A percentile compares a stretch with the other conserved stretches of the same genome.
Evolutionary conservation across 331 rosid species (phyloP).

Genomic region (Quercus phellos): DNA sequence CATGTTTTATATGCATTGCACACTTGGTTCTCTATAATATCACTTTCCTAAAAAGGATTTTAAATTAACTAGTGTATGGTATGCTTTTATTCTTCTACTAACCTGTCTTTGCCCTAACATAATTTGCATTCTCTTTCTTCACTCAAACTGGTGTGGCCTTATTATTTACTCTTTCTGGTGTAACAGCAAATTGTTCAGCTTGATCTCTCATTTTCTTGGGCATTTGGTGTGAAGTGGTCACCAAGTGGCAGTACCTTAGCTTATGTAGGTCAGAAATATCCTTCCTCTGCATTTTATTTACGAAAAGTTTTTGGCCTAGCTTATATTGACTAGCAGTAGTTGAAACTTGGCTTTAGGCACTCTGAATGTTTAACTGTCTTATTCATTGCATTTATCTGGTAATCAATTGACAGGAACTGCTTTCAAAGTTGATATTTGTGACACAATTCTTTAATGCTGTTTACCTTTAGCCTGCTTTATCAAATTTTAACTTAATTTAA

Average conservation of each 20-base stretch:
- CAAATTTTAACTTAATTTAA: not conserved
- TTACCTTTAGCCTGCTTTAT: not conserved
- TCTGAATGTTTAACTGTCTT: slow-evolving; percentile 2
- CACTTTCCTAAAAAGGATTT: not conserved
- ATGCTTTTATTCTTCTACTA: not conserved
- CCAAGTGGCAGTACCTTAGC: slow-evolving; percentile 91
- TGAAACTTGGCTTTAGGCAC: slow-evolving; percentile 7
- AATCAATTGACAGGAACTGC: not conserved
- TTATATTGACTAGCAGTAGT: slow-evolving; percentile 15
- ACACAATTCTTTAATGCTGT: not conserved
- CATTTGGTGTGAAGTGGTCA: slow-evolving; percentile 96
- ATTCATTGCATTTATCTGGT: not conserved
- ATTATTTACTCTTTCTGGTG: slow-evolving; percentile 18
- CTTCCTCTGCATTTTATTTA: slow-evolving; percentile 9
- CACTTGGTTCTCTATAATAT: not conserved
- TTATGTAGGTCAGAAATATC: slow-evolving; percentile 66
- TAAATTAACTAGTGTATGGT: not conserved
- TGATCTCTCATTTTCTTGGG: slow-evolving; percentile 86
- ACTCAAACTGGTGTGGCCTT: not conserved
- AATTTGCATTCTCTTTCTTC: not conserved
- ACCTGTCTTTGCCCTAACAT: not conserved
- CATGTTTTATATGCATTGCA: not conserved
- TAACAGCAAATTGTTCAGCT: slow-evolving; percentile 73
- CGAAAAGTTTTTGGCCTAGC: not conserved
- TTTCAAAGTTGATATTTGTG: not conserved